Conservation (phyloP, 192 early-diverging fungal genomes). For the Mortierella antarctica region DNA sequence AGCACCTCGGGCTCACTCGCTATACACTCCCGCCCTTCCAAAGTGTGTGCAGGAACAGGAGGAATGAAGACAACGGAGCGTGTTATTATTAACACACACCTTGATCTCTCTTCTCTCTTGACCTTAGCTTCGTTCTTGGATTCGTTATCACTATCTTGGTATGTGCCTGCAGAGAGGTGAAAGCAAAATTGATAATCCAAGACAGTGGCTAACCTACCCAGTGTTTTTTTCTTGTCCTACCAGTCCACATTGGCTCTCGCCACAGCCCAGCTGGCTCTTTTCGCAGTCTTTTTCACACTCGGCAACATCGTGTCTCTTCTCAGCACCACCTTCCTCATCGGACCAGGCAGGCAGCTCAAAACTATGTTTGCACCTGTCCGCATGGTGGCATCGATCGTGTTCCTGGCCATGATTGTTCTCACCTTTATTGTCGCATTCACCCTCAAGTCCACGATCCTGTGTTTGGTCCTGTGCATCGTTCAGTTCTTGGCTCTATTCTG, state of each 20-base stretch:
- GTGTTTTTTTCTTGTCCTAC: background rate
- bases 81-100: background rate
- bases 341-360: constrained; percentile 87
- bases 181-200: background rate
- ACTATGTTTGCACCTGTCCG: constrained; percentile 85
- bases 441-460: constrained; percentile 69
- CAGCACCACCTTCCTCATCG: constrained; percentile 91
- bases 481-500: constrained; percentile 93
- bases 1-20: background rate
- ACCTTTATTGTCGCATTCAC: constrained; percentile 84
- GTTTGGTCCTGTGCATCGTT: constrained; percentile 82
- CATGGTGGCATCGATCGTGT: constrained; percentile 79
- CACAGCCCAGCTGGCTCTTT: constrained; percentile 71
- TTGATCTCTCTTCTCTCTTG: no score
- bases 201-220: background rate
- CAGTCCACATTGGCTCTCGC: constrained; percentile 71
- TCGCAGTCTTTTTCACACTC: constrained; percentile 93
- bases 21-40: no score
- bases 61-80: background rate
- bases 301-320: constrained; percentile 90
- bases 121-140: constrained; percentile 80
- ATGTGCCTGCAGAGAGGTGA: background rate
- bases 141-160: constrained; percentile 85
- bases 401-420: constrained; percentile 71
- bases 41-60: no score